These are phyloP conservation scores for Arthrobotrys sphaeroides DNA, from an alignment of 2,329 filamentous ascomycete genomes.

Conservation along the genomic window DNA sequence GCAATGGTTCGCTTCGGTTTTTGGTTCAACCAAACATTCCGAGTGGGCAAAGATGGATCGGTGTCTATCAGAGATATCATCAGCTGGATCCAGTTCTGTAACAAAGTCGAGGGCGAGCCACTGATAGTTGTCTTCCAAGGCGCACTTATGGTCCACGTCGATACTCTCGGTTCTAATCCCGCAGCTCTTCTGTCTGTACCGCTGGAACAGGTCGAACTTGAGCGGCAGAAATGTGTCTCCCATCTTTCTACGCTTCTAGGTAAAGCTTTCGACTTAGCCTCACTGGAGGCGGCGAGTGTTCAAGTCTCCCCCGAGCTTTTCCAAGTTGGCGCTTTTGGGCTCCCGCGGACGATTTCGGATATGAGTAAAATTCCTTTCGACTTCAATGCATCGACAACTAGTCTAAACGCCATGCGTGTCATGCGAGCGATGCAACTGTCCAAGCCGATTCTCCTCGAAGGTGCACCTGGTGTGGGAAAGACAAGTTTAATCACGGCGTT, in stretches of 20 bases:
- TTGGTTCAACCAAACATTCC: slow-evolving; percentile 89
- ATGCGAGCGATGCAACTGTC: slow-evolving; percentile 85
- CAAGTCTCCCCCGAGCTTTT: slow-evolving; percentile 14
- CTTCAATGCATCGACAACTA: slow-evolving; percentile 88
- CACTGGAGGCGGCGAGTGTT: slow-evolving; percentile 59
- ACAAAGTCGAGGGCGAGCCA: slow-evolving; percentile 64
- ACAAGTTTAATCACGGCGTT: slow-evolving; percentile 90
- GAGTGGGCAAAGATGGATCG: slow-evolving; percentile 75
- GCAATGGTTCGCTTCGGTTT: slow-evolving; percentile 85
- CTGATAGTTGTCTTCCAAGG: slow-evolving; percentile 71
- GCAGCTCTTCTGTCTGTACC: slow-evolving; percentile 81
- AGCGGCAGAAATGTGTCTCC: slow-evolving; percentile 76
- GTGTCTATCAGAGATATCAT: slow-evolving; percentile 93
- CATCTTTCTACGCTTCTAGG: slow-evolving; percentile 75
- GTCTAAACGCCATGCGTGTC: slow-evolving; percentile 88
- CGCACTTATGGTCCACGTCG: slow-evolving; percentile 93
- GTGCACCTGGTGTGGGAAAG: slow-evolving; percentile 97
- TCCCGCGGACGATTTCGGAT: slow-evolving; percentile 67
- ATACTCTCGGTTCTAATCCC: slow-evolving; percentile 93
- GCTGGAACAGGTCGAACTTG: slow-evolving; percentile 73
- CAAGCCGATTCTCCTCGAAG: slow-evolving; percentile 93
- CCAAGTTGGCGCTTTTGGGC: slow-evolving; percentile 77
- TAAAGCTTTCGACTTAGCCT: slow-evolving; percentile 72
- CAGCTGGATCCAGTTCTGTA: slow-evolving; percentile 93
- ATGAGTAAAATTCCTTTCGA: slow-evolving; percentile 72